phyloP scores from a whole-genome alignment of 2,329 filamentous ascomycete species.

The Penicillium concentricum region DNA sequence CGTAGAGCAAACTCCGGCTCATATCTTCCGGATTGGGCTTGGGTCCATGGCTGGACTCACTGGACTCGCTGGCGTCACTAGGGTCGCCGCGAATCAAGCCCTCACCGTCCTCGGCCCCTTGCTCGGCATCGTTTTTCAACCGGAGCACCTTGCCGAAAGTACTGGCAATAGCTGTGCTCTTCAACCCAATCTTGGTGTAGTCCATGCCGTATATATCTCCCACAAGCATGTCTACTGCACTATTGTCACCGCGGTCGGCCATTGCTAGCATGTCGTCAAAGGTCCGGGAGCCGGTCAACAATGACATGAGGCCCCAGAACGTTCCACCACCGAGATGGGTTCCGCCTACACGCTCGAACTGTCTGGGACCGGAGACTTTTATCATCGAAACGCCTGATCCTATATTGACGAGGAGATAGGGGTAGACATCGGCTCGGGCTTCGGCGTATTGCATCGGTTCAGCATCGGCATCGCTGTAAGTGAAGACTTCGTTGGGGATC shows the following conservation, averaged over 20 bases:
- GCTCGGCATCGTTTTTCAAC: slow-evolving; percentile 81
- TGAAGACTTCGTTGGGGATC: slow-evolving; percentile 95
- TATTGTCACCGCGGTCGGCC: slow-evolving; percentile 88
- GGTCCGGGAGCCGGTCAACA: slow-evolving; percentile 88
- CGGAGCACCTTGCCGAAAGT: slow-evolving; percentile 97
- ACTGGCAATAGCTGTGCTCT: slow-evolving; percentile 91
- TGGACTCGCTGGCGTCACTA: slow-evolving; percentile 39
- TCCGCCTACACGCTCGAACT: slow-evolving; percentile 88
- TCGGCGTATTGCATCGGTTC: slow-evolving; percentile 88
- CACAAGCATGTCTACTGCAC: slow-evolving; percentile 91
- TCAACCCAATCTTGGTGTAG: slow-evolving; percentile 93
- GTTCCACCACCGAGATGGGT: slow-evolving; percentile 96
- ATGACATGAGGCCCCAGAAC: slow-evolving; percentile 88
- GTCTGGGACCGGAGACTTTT: slow-evolving; percentile 85
- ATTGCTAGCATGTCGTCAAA: slow-evolving; percentile 97
- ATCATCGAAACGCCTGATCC: slow-evolving; percentile 96
- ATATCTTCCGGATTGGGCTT: slow-evolving; percentile 80
- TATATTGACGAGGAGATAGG: slow-evolving; percentile 97
- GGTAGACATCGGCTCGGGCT: slow-evolving; percentile 79
- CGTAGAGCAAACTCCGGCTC: slow-evolving; percentile 86
- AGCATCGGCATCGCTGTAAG: slow-evolving; percentile 80
- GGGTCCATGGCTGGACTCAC: slow-evolving; percentile 32
- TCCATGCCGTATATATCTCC: slow-evolving; percentile 97
- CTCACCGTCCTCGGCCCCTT: slow-evolving; percentile 70
- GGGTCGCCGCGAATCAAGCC: slow-evolving; percentile 52